phyloP scores from a whole-genome alignment of 2,329 filamentous ascomycete species.

The Chaetomium sp. region DNA sequence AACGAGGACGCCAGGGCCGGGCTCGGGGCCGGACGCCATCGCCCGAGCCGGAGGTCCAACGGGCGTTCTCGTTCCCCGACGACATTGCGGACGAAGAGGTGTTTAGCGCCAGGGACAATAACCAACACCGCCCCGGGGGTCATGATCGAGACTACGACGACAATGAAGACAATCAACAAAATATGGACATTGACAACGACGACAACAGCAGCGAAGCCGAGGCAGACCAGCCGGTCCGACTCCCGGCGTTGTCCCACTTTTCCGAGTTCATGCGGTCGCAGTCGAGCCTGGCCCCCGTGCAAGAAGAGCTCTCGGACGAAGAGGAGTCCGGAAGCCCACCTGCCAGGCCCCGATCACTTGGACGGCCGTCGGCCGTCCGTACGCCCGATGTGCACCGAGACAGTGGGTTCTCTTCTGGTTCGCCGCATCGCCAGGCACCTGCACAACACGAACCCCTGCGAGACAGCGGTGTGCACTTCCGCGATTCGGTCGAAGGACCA shows the following conservation, averaged over 20 bases:
- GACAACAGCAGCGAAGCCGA: constrained; percentile 14
- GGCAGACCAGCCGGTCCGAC: constrained; percentile 15
- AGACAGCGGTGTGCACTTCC: constrained; percentile 53
- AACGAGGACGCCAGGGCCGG: constrained; percentile 4
- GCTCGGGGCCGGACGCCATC: constrained; percentile 14
- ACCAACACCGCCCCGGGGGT: no score
- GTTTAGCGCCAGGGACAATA: constrained; percentile 14
- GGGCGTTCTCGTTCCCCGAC: constrained; percentile 26
- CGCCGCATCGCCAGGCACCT: constrained; percentile 32
- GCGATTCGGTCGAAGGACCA: constrained; percentile 36
- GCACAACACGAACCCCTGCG: constrained; percentile 26
- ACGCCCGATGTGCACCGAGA: constrained; percentile 39
- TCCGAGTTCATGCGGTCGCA: constrained; percentile 39
- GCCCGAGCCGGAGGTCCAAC: constrained; percentile 19
- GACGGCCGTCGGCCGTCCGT: constrained; percentile 19
- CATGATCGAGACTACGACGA: no score
- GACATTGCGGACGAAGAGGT: constrained; percentile 26
- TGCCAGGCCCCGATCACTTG: constrained; percentile 17
- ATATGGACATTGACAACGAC: background rate
- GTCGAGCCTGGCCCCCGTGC: constrained; percentile 44
- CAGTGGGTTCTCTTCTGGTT: constrained; percentile 43
- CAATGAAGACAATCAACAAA: background rate
- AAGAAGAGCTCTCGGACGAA: constrained; percentile 43
- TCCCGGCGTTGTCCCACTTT: constrained; percentile 25
- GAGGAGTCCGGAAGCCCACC: constrained; percentile 23